Conservation (phyloP, 345 rosid species). For the Syzygium jambos region DNA sequence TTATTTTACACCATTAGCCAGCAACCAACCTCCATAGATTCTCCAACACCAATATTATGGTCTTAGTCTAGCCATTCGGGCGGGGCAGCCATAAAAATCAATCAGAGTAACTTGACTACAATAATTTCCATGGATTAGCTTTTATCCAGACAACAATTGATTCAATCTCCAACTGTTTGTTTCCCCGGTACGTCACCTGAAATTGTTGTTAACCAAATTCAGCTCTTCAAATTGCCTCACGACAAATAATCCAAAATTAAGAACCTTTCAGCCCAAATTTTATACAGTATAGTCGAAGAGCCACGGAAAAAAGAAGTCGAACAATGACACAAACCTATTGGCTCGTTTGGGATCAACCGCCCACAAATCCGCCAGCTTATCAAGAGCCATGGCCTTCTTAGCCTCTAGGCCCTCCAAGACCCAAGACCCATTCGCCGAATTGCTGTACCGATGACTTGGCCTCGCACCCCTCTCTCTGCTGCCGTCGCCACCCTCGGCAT, state of each 20-base stretch:
- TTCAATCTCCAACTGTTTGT: neutral
- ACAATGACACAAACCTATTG: constrained; percentile 53
- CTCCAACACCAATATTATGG: neutral
- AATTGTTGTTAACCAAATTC: neutral
- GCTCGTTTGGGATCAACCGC: constrained; percentile 75
- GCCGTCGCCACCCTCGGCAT: constrained; percentile 12
- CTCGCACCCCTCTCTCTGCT: constrained; percentile 14
- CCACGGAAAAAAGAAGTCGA: neutral
- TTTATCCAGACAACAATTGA: neutral
- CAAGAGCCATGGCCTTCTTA: constrained; percentile 94
- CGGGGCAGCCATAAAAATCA: neutral
- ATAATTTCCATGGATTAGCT: too few species aligned
- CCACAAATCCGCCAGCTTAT: constrained; percentile 86
- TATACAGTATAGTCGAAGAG: neutral
- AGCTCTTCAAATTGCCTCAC: neutral
- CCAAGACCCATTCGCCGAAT: constrained; percentile 66
- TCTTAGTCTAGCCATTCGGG: neutral
- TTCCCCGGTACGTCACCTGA: neutral
- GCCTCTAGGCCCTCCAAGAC: constrained; percentile 64
- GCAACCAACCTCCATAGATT: neutral
- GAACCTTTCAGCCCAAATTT: neutral
- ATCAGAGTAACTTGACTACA: neutral
- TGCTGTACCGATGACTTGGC: constrained; percentile 69
- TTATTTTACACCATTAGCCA: neutral
- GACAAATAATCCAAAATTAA: neutral